A percentile compares a stretch with the other conserved stretches of the same genome.
phyloP scores from a whole-genome alignment of 2,329 filamentous ascomycete species.

The Ophiocordyceps polyrhachis-furcata region DNA sequence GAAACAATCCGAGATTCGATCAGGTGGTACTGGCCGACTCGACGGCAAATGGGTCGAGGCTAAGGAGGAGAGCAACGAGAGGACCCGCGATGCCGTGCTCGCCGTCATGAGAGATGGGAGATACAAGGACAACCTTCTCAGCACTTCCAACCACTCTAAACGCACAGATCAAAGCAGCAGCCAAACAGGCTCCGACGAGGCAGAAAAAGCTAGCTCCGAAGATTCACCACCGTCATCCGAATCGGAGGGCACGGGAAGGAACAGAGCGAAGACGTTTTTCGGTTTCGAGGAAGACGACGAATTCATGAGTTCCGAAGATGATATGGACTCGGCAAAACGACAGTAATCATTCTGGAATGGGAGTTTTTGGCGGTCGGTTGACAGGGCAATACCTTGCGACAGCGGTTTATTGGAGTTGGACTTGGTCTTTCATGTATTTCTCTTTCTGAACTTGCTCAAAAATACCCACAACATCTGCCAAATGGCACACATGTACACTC shows the following conservation, averaged over 20 bases:
- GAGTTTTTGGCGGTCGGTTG: conserved; percentile 1
- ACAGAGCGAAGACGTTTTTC: conserved; percentile 36
- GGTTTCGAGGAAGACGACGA: conserved; percentile 69
- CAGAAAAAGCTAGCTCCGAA: conserved; percentile 22
- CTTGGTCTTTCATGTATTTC: background rate
- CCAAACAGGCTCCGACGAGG: conserved; percentile 15
- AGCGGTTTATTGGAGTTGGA: no score
- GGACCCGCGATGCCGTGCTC: conserved; percentile 58
- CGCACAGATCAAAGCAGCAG: conserved; percentile 15
- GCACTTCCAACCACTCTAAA: conserved; percentile 29
- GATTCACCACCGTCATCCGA: conserved; percentile 31
- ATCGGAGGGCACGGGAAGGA: conserved; percentile 17
- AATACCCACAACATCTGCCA: background rate
- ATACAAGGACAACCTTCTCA: conserved; percentile 40
- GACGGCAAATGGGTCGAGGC: conserved; percentile 92
- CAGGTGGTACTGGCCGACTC: conserved; percentile 50
- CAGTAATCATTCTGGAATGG: background rate
- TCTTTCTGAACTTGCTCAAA: background rate
- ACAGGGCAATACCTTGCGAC: background rate
- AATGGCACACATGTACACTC: no score
- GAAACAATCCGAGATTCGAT: conserved; percentile 65
- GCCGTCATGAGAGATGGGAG: conserved; percentile 48
- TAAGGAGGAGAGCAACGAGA: conserved; percentile 76
- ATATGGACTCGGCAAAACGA: conserved; percentile 17
- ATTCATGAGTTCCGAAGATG: conserved; percentile 51